Conservation (phyloP, 1,139 yeast genomes). For the Groenewaldozyma auringiensis region DNA sequence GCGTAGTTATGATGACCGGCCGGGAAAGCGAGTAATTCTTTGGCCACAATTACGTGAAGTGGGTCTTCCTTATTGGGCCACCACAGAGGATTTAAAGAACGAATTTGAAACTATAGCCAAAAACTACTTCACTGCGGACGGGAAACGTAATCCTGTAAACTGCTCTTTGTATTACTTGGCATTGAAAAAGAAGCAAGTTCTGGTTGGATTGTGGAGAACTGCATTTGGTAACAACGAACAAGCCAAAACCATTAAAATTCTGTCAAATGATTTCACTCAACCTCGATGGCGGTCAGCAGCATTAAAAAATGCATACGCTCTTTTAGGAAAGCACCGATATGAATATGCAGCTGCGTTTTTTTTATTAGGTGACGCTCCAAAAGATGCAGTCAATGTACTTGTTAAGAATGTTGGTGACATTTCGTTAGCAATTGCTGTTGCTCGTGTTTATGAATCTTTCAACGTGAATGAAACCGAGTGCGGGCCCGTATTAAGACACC, state of each 20-base stretch:
- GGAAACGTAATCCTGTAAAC: conserved; percentile 58
- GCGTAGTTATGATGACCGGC: conserved; percentile 8
- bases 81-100: conserved; percentile 41
- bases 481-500: conserved; percentile 41
- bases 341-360: conserved; percentile 88
- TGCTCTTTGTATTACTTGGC: conserved; percentile 76
- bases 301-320: conserved; percentile 81
- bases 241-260: conserved; percentile 67
- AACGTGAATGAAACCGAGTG: conserved; percentile 34
- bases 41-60: conserved; percentile 58
- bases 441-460: conserved; percentile 53
- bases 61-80: conserved; percentile 71
- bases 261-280: conserved; percentile 65
- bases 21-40: conserved; percentile 36
- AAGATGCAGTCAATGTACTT: conserved; percentile 71
- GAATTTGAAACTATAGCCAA: conserved; percentile 64
- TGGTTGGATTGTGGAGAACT: conserved; percentile 76
- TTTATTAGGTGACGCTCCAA: conserved; percentile 65
- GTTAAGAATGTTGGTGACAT: conserved; percentile 59
- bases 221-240: conserved; percentile 74
- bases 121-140: conserved; percentile 34
- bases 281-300: conserved; percentile 85
- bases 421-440: conserved; percentile 69
- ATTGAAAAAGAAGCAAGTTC: conserved; percentile 63
- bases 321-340: conserved; percentile 80